Conservation (phyloP, 495 filamentous ascomycete genomes). For the Tuber calosporum region DNA sequence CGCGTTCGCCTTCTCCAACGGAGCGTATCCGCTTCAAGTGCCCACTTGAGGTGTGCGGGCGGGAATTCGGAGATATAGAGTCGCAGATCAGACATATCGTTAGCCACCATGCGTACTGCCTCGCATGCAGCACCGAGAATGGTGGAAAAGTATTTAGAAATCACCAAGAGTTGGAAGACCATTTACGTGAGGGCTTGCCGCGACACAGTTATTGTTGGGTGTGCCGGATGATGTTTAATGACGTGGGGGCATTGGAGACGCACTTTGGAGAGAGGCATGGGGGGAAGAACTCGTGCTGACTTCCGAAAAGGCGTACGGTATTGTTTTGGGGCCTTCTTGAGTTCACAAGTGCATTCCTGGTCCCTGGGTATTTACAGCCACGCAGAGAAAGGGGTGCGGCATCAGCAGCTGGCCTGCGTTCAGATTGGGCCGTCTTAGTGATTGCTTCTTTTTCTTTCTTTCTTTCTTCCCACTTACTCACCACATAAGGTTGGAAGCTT, state of each 20-base stretch:
- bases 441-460: neutral
- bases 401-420: neutral
- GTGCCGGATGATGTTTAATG: conserved; percentile 26
- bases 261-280: conserved; percentile 26
- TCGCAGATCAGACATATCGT: conserved; percentile 21
- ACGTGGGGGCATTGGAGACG: conserved; percentile 16
- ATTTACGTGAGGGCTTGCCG: conserved; percentile 14
- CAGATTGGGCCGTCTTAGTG: neutral
- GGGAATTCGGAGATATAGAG: conserved; percentile 23
- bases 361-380: neutral
- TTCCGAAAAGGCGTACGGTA: neutral
- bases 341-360: neutral
- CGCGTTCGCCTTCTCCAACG: conserved; percentile 11
- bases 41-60: conserved; percentile 8
- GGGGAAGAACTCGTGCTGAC: neutral
- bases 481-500: neutral
- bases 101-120: conserved; percentile 21
- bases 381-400: neutral
- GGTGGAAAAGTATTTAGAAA: conserved; percentile 22
- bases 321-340: neutral
- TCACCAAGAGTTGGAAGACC: conserved; percentile 21
- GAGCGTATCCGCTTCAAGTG: conserved; percentile 19
- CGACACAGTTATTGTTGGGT: conserved; percentile 28
- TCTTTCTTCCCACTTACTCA: neutral
- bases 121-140: conserved; percentile 17